Evolutionary conservation across 805 yeast genomes (phyloP).

Genomic region (Candida pseudoglaebosa): DNA sequence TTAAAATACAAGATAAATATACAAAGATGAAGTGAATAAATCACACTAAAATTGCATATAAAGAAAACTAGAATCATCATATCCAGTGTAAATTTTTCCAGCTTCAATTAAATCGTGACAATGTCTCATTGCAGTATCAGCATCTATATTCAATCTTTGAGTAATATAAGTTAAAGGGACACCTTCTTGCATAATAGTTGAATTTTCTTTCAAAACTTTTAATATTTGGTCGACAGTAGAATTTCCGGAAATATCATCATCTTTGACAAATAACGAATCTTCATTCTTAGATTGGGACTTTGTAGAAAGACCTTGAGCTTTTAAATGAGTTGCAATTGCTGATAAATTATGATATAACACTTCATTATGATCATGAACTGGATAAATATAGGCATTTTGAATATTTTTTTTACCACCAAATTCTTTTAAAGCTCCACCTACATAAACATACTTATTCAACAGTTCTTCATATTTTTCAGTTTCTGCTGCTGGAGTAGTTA

Average conservation of each 20-base stretch:
- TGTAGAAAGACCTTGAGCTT: slow-evolving; percentile 46
- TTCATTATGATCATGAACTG: slow-evolving; percentile 61
- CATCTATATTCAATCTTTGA: slow-evolving; percentile 49
- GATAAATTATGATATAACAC: slow-evolving; percentile 64
- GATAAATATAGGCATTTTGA: slow-evolving; percentile 58
- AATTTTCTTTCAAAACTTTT: slow-evolving; percentile 45
- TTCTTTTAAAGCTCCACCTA: slow-evolving; percentile 46
- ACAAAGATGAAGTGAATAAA: no score
- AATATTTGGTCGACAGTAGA: slow-evolving; percentile 42
- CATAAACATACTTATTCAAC: slow-evolving; percentile 57
- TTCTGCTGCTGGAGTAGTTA: slow-evolving; percentile 25
- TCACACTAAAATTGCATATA: slow-evolving; percentile 3
- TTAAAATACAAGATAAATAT: no score
- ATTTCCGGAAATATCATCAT: slow-evolving; percentile 17
- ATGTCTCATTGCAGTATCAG: slow-evolving; percentile 45
- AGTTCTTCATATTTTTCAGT: slow-evolving; percentile 29
- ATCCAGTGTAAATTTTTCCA: slow-evolving; percentile 66
- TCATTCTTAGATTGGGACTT: slow-evolving; percentile 14
- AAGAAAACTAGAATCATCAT: slow-evolving; percentile 44
- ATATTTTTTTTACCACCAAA: slow-evolving; percentile 62
- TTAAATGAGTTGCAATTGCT: slow-evolving; percentile 55
- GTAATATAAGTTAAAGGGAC: slow-evolving; percentile 64
- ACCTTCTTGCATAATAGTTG: slow-evolving; percentile 66
- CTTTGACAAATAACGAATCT: slow-evolving; percentile 29
- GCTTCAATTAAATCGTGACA: slow-evolving; percentile 58